Conservation (phyloP, 2,329 filamentous ascomycete genomes). For the Trichoderma simmonsii region DNA sequence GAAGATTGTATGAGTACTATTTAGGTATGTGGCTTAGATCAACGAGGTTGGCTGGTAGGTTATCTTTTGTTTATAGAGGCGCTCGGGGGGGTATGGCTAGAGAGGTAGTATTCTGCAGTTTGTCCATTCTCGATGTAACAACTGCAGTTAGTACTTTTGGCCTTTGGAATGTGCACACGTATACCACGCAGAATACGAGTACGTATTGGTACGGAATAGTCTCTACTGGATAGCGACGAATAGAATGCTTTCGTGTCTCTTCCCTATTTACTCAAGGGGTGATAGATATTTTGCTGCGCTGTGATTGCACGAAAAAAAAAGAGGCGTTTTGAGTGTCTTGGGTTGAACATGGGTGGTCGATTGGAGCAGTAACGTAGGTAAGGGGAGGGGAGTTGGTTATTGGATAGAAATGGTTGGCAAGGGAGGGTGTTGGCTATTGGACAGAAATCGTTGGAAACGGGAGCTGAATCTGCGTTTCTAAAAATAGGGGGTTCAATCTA, state of each 20-base stretch:
- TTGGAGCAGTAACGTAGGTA: not conserved
- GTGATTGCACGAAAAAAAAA: slow-evolving; percentile 8
- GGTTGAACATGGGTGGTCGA: not conserved
- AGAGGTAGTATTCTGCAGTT: not conserved
- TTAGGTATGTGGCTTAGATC: not conserved
- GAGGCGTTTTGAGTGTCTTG: not conserved
- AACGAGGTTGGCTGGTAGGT: not conserved
- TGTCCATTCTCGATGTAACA: not conserved
- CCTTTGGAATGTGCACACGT: not conserved
- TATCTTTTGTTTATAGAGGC: slow-evolving; percentile 1
- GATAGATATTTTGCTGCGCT: not conserved
- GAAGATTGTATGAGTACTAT: slow-evolving; percentile 1
- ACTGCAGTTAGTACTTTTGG: not conserved
- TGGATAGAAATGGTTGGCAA: not conserved
- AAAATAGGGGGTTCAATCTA: not conserved
- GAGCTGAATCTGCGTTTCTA: not conserved
- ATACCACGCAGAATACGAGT: not conserved
- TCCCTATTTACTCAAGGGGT: not conserved
- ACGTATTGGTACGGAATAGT: too few species aligned
- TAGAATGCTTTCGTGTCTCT: not conserved
- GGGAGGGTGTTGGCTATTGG: not conserved
- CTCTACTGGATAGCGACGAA: not conserved
- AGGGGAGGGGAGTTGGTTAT: not conserved
- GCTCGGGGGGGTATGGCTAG: not conserved
- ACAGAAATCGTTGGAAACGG: not conserved